Conservation (phyloP, 805 yeast species). For the Candida parachauliodes region DNA sequence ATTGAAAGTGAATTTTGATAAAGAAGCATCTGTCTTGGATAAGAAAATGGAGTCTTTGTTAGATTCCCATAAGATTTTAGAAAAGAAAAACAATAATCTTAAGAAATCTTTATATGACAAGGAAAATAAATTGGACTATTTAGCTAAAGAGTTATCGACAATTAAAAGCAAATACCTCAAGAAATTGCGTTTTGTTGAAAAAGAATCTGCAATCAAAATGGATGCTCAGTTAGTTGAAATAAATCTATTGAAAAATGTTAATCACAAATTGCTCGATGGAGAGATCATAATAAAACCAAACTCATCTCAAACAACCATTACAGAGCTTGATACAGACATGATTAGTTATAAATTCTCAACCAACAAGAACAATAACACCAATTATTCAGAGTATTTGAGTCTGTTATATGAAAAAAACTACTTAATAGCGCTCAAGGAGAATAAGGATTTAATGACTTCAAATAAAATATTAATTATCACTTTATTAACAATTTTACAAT, state of each 20-base stretch:
- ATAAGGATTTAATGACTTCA: slow-evolving; percentile 1
- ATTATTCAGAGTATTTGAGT: slow-evolving; percentile 4
- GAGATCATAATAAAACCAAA: background rate
- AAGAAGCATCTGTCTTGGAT: background rate
- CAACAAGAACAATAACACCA: slow-evolving; percentile 3
- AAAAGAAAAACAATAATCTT: slow-evolving; percentile 1
- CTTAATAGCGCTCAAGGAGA: background rate
- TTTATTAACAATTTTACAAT: background rate
- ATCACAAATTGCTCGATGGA: slow-evolving; percentile 1
- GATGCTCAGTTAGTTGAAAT: slow-evolving; percentile 5
- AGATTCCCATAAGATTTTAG: background rate
- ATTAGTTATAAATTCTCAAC: slow-evolving; percentile 1
- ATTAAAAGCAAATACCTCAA: slow-evolving; percentile 2
- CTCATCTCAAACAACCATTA: background rate
- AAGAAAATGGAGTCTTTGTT: background rate
- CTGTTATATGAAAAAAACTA: slow-evolving; percentile 2
- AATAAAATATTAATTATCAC: slow-evolving; percentile 1
- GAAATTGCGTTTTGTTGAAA: slow-evolving; percentile 4
- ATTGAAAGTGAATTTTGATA: background rate
- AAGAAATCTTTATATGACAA: background rate
- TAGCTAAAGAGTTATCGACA: slow-evolving; percentile 1
- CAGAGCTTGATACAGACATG: background rate
- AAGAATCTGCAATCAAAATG: slow-evolving; percentile 1
- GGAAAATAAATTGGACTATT: background rate
- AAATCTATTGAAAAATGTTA: background rate